Evolutionary conservation across 805 yeast genomes (phyloP), one percentile per base, ranked within the genome.

Genomic region (Wickerhamia fluorescens): DNA sequence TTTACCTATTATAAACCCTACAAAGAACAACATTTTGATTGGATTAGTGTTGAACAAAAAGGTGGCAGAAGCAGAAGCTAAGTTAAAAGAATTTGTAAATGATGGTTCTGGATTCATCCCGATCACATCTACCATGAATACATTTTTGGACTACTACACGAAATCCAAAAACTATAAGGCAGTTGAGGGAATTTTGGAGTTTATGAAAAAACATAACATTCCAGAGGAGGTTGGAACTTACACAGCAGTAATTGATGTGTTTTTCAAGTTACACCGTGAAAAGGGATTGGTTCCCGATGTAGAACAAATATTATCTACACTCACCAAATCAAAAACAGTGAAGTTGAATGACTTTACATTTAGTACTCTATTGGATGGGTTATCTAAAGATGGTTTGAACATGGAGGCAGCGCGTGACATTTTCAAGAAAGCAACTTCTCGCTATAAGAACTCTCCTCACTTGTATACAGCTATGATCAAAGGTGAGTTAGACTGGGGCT

Each of bases 211-310:
- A 18, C 34, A 56, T 15, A 47, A 55, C 3, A 49, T 78, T 14
- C 43, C 59, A 20, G 79, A 80, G 16, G 83, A 76, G 46, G 61
- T 74, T 25, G 74, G 74, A 11, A 78, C 88, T 2, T 73, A 73
- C 51, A 69, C 87, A 3, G 66, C 71, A 20, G 53, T 78, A 14
- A 61, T 78, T 30, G 76, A 78, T 42, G 51, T 66, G 29, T 59
- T 67, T 38, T 61, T 78, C 54, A 73, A 72, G 45, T 33, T 54
- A 20, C 56, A 63, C 19, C 53, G 53, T 22, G 56, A 54, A n/a
- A 58, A 66, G 20, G 74, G 73, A 7, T 48, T 55, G 34, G 42
- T 53, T 2, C 66, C 74, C 6, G 52, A 61, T 20, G 51, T 69
- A 14, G 59, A 54, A 7, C 47, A 47, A 5, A 48, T 73, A 34